phyloP scores from a whole-genome alignment of 1,284 basidiomycete genomes.

The Apiotrichum mycotoxinovorans region DNA sequence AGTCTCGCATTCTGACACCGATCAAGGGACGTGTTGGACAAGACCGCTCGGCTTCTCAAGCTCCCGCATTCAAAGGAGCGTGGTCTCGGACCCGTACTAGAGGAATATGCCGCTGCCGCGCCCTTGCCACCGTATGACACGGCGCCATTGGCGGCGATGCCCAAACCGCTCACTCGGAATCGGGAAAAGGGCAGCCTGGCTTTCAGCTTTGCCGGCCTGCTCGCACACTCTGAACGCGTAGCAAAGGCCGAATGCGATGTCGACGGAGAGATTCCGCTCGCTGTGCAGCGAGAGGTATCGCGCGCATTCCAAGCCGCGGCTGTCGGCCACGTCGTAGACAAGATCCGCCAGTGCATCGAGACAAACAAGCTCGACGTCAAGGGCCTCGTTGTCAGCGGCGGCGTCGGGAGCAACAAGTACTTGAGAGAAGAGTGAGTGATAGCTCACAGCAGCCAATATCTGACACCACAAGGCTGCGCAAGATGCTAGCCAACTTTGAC shows the following conservation, averaged over 20 bases:
- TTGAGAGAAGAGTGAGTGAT: constrained; percentile 60
- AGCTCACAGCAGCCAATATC: no score
- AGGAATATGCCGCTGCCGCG: constrained; percentile 55
- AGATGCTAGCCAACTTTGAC: constrained; percentile 21
- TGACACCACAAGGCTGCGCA: constrained; percentile 19
- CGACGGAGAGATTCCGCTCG: constrained; percentile 4
- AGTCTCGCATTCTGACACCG: constrained; percentile 4
- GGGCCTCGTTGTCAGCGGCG: constrained; percentile 77
- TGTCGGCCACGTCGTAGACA: constrained; percentile 68
- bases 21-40: constrained; percentile 69
- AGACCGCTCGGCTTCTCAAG: constrained; percentile 65
- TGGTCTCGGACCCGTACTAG: constrained; percentile 73
- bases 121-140: constrained; percentile 30
- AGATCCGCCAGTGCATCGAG: constrained; percentile 62
- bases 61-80: constrained; percentile 59
- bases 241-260: not conserved
- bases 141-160: constrained; percentile 51
- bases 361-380: constrained; percentile 50
- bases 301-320: constrained; percentile 69
- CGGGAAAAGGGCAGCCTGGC: constrained; percentile 45
- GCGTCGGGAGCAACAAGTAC: constrained; percentile 78
- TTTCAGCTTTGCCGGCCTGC: constrained; percentile 74
- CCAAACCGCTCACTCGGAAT: constrained; percentile 54
- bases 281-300: constrained; percentile 54
- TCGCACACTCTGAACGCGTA: constrained; percentile 56